phyloP scores from a whole-genome alignment of 108 stramenopile species.

The Mediolabrus comicus region DNA sequence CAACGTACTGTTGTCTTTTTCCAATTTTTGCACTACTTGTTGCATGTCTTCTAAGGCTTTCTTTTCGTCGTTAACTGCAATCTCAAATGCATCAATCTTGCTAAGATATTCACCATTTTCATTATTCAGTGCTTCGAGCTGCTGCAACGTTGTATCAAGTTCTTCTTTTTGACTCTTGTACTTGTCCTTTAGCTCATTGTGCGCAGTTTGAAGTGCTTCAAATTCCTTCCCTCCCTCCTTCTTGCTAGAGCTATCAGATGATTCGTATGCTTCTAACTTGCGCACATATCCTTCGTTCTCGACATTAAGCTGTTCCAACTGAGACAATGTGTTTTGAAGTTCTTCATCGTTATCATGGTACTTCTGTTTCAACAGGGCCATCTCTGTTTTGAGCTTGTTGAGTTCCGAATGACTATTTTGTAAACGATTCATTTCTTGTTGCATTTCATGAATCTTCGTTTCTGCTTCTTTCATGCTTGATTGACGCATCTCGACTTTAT shows the following conservation, averaged over 20 bases:
- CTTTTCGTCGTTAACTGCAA: background rate
- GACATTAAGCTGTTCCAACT: constrained; percentile 17
- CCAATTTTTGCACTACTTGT: constrained; percentile 1
- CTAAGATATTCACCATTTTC: constrained; percentile 6
- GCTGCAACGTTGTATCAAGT: background rate
- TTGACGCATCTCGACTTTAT: background rate
- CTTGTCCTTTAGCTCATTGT: constrained; percentile 6
- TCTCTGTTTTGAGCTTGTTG: constrained; percentile 15
- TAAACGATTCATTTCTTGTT: background rate
- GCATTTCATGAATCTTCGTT: constrained; percentile 4
- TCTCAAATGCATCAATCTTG: background rate
- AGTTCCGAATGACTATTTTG: constrained; percentile 6
- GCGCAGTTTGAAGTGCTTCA: background rate
- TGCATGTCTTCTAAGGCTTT: background rate
- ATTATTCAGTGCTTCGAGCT: constrained; percentile 18
- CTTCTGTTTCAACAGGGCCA: constrained; percentile 5
- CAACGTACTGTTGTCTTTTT: background rate
- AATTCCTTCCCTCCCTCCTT: background rate
- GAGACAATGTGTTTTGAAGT: constrained; percentile 9
- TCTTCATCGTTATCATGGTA: constrained; percentile 12
- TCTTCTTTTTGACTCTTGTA: constrained; percentile 3
- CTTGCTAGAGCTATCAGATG: background rate
- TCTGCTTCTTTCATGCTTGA: constrained; percentile 5
- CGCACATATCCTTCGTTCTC: constrained; percentile 14
- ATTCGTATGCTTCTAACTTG: constrained; percentile 5